Base-by-base conservation (phyloP, 768 basidiomycete species). In the Xerocomus brunneocitrinus region DNA sequence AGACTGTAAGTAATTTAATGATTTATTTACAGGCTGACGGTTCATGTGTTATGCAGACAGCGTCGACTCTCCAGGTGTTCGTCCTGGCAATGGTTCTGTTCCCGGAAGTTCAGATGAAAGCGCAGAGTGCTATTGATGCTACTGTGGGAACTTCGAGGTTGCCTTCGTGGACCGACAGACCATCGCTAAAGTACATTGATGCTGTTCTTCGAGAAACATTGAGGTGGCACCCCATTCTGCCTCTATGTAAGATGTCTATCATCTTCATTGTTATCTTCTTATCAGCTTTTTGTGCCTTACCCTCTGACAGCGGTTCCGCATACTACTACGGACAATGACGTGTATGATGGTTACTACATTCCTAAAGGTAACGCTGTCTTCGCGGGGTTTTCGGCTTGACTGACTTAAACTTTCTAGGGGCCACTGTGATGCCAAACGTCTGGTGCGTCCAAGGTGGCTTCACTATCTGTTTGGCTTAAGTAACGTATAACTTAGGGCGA, bases 1-100 rank as follows among this genome's bases (percentile, higher is more conserved):
- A 64, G 54, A 66, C 56, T 13, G 61, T 59, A 12, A 49, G 54
- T 47, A 10, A 41, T 27, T 35, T 36, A 5, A 8, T 40, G 30
- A 25, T 34, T 28, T 22, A 12, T 27, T 6, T 13, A 27, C 28
- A 31, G 39, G 16, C n/a, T 45, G 13, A 30, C 19, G 19, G 25
- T 38, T 32, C n/a, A 49, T 10, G 7, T 7, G 32, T 34, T 38
- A 1, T 51, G 19, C 34, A 68, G 67, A 67, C 67, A 5, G 54
- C 59, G 2, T 62, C 66, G 8, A 49, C 57, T 8, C 54, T 75
- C 12, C 58, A 56, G 34, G 65, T 56, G 5, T 71, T 74, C 49
- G 31, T 72, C n/a, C 65, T 70, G 24, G 68, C 70, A 4, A 74
- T 73, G 72, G 58, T 63, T 5, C 59, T 62, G 14, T 61, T 68